Percentiles rank a stretch among this genome's conserved stretches.
Evolutionary conservation across 495 filamentous ascomycete species (phyloP).

Genomic region (Penicillium goetzii): DNA sequence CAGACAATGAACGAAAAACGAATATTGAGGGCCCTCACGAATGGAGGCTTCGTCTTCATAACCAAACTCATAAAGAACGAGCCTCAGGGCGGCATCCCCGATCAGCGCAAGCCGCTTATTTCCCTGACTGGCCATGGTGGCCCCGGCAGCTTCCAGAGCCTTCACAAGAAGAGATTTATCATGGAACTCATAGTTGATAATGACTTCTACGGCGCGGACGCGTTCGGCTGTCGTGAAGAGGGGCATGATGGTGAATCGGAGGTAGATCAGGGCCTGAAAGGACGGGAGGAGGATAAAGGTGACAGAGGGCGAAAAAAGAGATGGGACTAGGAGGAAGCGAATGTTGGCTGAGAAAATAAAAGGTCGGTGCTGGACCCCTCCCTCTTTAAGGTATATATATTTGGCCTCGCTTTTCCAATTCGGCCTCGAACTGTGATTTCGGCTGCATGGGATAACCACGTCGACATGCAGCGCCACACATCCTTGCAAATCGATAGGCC

Average conservation of each 20-base stretch:
- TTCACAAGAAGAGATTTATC: background rate
- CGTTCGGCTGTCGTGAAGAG: background rate
- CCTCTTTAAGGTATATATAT: too few relatives aligned
- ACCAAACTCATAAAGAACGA: slow-evolving; percentile 4
- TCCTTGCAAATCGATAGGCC: slow-evolving; percentile 5
- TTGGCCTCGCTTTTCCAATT: slow-evolving; percentile 6
- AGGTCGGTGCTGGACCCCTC: too few relatives aligned
- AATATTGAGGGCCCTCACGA: slow-evolving; percentile 9
- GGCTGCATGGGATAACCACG: background rate
- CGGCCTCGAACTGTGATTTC: slow-evolving; percentile 7
- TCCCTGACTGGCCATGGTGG: background rate
- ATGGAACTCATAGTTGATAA: background rate
- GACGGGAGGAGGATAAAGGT: too few relatives aligned
- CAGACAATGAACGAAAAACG: too few relatives aligned
- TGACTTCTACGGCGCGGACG: background rate
- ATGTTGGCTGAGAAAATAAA: too few relatives aligned
- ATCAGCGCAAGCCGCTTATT: background rate
- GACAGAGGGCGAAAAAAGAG: too few relatives aligned
- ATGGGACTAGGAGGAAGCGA: too few relatives aligned
- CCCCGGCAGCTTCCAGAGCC: background rate
- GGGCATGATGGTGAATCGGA: too few relatives aligned
- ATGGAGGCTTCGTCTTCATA: slow-evolving; percentile 10
- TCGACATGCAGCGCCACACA: slow-evolving; percentile 6
- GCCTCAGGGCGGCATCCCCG: background rate
- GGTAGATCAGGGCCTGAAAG: too few relatives aligned